Conservation (phyloP, 2,329 filamentous ascomycete genomes). For the Aspergillus quadrilineatus region DNA sequence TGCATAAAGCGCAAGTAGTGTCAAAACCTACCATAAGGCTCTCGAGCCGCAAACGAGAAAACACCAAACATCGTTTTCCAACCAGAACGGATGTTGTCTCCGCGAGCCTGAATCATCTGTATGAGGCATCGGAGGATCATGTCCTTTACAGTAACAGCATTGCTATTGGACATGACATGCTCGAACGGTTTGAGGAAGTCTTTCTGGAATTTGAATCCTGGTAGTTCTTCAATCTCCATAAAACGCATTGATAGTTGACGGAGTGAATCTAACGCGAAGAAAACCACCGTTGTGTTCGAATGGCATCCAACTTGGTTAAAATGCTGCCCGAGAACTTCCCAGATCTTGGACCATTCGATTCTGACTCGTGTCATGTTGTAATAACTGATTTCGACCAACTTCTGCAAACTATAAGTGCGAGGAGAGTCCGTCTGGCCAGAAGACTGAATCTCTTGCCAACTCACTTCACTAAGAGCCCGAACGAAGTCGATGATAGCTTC, state of each 20-base stretch:
- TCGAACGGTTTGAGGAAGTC: conserved; percentile 98
- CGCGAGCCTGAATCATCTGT: conserved; percentile 97
- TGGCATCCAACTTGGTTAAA: conserved; percentile 98
- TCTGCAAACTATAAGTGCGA: conserved; percentile 94
- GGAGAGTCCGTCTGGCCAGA: conserved; percentile 95
- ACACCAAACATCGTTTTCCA: conserved; percentile 99
- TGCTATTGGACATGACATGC: conserved; percentile 92
- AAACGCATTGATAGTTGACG: conserved; percentile 97
- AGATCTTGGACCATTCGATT: conserved; percentile 98
- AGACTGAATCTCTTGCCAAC: conserved; percentile 98
- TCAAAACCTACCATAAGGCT: conserved; percentile 66
- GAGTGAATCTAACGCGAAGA: conserved; percentile 93
- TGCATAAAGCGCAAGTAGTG: background rate
- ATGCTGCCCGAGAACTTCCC: conserved; percentile 95
- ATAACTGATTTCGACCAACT: conserved; percentile 97
- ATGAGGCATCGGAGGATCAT: conserved; percentile 95
- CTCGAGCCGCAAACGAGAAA: conserved; percentile 90
- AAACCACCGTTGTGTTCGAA: conserved; percentile 93
- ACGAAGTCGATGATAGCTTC: conserved; percentile 97
- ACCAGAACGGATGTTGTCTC: conserved; percentile 93
- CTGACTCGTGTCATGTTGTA: conserved; percentile 99
- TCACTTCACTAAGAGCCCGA: conserved; percentile 86
- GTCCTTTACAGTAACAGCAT: conserved; percentile 89
- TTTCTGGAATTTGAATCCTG: conserved; percentile 99
- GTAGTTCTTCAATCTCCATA: conserved; percentile 95